Base-by-base conservation (phyloP, 768 basidiomycete species). In the Candolleomyces eurysporus region DNA sequence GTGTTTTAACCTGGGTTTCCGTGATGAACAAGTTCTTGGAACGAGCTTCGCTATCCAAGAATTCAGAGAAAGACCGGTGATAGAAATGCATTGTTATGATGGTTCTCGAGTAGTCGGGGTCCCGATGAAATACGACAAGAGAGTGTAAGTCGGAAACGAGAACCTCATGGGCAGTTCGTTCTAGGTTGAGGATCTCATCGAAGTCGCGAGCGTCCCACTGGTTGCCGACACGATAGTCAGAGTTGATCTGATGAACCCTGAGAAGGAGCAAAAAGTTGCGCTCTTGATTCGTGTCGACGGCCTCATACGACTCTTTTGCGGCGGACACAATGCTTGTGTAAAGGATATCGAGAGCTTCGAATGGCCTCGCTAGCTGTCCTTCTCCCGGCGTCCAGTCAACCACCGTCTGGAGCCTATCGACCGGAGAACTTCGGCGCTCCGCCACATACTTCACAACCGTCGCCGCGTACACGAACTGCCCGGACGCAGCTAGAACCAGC, bases 401-500 rank as follows among this genome's bases (percentile, higher is more conserved):
- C 7, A 48, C 21, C 7, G 46, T 22, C 21, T 48, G 46, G 9
- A 48, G 46, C 46, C 46, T 17, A 5, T 17, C 21, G 2, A 31
- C 56, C n/a, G 46, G 46, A 17, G 46, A 48, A 7, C 9, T 48
- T 17, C 46, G 46, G 6, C 21, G 46, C 30, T 59, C 40, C 5
- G 36, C 32, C 10, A 59, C 22, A 26, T 42, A 59, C 6, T 50
- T 48, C 10, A 59, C n/a, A 17, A 59, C 32, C 8, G 58, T 59
- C 9, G 58, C 48, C 16, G 58, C 58, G 22, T 59, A 59, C 6
- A 50, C 40, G 58, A 59, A 59, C n/a, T 50, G 49, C n/a, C 58
- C 48, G 19, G 58, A 48, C 7, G 58, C 43, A 16, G 22, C 40
- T 11, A 36, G 31, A 39, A 51, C 58, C 5, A 59, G 36, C 4